Evolutionary conservation across 2,329 filamentous ascomycete species (phyloP).

Genomic region (Microdochium trichocladiopsis): DNA sequence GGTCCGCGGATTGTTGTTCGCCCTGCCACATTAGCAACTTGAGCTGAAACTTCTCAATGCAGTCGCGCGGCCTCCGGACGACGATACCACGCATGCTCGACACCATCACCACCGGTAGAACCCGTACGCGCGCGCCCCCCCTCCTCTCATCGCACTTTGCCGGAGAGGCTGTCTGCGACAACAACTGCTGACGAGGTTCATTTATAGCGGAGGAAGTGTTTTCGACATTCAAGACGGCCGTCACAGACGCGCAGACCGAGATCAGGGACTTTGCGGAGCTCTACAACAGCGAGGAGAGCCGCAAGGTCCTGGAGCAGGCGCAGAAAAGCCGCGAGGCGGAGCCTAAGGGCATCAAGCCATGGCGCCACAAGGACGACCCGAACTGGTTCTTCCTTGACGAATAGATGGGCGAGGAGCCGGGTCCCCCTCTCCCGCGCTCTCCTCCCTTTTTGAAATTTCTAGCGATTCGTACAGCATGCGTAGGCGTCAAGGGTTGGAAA

Average conservation of each 20-base stretch:
- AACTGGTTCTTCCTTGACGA: constrained; percentile 39
- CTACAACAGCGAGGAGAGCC: constrained; percentile 37
- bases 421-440: background rate
- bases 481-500: background rate
- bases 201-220: constrained; percentile 42
- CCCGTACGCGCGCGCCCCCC: constrained; percentile 45
- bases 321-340: constrained; percentile 46
- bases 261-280: constrained; percentile 43
- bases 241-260: constrained; percentile 39
- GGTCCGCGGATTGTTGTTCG: no score
- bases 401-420: background rate
- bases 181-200: constrained; percentile 9
- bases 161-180: background rate
- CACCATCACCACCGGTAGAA: constrained; percentile 41
- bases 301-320: constrained; percentile 43
- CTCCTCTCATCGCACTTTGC: background rate
- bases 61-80: constrained; percentile 40
- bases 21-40: no score
- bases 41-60: no score
- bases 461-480: background rate
- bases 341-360: constrained; percentile 49
- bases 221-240: constrained; percentile 37
- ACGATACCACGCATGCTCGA: constrained; percentile 43
- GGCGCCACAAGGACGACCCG: constrained; percentile 52
- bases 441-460: background rate